phyloP scores from a whole-genome alignment of 257 asterid species.

The Gynochthodes officinalis region DNA sequence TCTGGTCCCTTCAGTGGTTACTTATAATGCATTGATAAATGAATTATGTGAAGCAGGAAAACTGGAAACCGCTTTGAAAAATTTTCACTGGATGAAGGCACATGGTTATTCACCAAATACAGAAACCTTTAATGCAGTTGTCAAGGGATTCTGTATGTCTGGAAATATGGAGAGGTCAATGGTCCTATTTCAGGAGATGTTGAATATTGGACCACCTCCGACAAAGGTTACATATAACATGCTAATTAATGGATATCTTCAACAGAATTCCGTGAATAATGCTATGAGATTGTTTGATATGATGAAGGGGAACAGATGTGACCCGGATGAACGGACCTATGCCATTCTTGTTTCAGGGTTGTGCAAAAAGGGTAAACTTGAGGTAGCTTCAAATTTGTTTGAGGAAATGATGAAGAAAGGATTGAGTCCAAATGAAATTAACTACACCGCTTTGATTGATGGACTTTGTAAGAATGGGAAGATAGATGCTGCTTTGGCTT shows the following conservation, averaged over 20 bases:
- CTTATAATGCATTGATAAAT: conserved; percentile 68
- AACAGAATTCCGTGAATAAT: conserved; percentile 49
- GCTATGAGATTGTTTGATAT: conserved; percentile 76
- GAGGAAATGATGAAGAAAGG: conserved; percentile 71
- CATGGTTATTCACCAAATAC: conserved; percentile 49
- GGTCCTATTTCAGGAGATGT: conserved; percentile 69
- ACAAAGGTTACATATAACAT: conserved; percentile 69
- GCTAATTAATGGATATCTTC: conserved; percentile 61
- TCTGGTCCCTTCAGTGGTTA: conserved; percentile 64
- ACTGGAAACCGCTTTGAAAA: conserved; percentile 40
- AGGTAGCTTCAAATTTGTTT: conserved; percentile 53
- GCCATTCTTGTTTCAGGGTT: conserved; percentile 78
- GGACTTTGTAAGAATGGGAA: conserved; percentile 78
- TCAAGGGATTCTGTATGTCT: conserved; percentile 64
- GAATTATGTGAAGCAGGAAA: conserved; percentile 52
- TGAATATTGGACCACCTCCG: conserved; percentile 65
- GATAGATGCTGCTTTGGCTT: conserved; percentile 58
- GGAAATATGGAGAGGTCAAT: conserved; percentile 66
- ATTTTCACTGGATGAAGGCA: conserved; percentile 61
- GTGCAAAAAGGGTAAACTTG: conserved; percentile 57
- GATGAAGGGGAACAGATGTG: conserved; percentile 72
- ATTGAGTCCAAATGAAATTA: conserved; percentile 67
- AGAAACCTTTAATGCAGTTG: conserved; percentile 61
- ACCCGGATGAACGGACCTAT: conserved; percentile 76
- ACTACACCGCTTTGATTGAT: conserved; percentile 65